Evolutionary conservation across 2,329 filamentous ascomycete genomes (phyloP).

Genomic region (Graphilbum sp.): DNA sequence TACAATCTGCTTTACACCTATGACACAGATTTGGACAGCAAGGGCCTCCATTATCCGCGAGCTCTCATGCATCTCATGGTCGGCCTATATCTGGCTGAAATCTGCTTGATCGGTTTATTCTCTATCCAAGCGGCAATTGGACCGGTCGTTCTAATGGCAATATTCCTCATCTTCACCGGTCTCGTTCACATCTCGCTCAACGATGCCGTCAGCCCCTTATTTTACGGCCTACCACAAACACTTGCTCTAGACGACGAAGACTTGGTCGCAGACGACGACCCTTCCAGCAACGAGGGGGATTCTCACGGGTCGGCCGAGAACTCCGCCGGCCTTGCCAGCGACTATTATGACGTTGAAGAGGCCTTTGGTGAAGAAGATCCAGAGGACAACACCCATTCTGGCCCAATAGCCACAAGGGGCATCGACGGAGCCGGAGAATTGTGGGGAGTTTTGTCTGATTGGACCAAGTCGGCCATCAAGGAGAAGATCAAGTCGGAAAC

Average conservation of each 20-base stretch:
- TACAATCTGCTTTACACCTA: slow-evolving; percentile 79
- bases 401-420: slow-evolving; percentile 4
- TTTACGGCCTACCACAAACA: slow-evolving; percentile 55
- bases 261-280: slow-evolving; percentile 9
- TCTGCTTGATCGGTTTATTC: slow-evolving; percentile 72
- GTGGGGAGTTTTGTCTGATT: slow-evolving; percentile 11
- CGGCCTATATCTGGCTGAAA: slow-evolving; percentile 64
- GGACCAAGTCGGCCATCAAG: slow-evolving; percentile 10
- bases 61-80: slow-evolving; percentile 75
- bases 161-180: slow-evolving; percentile 59
- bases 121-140: slow-evolving; percentile 49
- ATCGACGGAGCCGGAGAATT: slow-evolving; percentile 15
- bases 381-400: slow-evolving; percentile 15
- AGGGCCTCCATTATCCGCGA: slow-evolving; percentile 73
- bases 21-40: slow-evolving; percentile 67
- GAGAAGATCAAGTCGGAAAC: slow-evolving; percentile 9
- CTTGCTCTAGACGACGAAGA: slow-evolving; percentile 25
- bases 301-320: no score
- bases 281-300: slow-evolving; percentile 3
- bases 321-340: slow-evolving; percentile 14
- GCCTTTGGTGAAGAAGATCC: slow-evolving; percentile 18
- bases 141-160: slow-evolving; percentile 57
- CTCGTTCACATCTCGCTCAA: slow-evolving; percentile 62
- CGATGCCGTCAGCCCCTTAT: slow-evolving; percentile 51
- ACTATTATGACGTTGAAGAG: slow-evolving; percentile 17